These are phyloP conservation scores for Lecanicillium sp. DNA, from an alignment of 2,329 filamentous ascomycete species.

Conservation along the genomic window DNA sequence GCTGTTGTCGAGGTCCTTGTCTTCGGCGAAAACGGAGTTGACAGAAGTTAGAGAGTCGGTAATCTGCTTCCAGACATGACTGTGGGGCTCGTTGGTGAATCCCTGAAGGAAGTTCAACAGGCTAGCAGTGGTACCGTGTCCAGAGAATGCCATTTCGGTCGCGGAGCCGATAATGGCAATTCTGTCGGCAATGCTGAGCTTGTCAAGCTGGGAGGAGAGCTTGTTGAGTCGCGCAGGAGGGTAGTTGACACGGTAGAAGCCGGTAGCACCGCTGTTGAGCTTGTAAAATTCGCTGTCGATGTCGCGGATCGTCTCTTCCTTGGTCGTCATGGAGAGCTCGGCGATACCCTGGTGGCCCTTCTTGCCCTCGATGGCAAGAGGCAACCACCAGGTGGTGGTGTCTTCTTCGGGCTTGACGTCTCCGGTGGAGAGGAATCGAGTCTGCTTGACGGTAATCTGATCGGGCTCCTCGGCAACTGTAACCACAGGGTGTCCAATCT, in stretches of 20 bases:
- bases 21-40: slow-evolving; percentile 77
- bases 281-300: slow-evolving; percentile 83
- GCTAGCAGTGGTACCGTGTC: slow-evolving; percentile 72
- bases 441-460: slow-evolving; percentile 76
- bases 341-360: slow-evolving; percentile 54
- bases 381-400: slow-evolving; percentile 91
- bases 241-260: slow-evolving; percentile 90
- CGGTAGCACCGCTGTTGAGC: slow-evolving; percentile 81
- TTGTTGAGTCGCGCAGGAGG: slow-evolving; percentile 75
- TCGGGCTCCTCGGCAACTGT: slow-evolving; percentile 78
- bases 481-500: slow-evolving; percentile 89
- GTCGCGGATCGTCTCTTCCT: slow-evolving; percentile 67
- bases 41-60: slow-evolving; percentile 68
- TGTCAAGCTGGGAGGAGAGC: slow-evolving; percentile 68
- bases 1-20: slow-evolving; percentile 61
- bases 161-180: slow-evolving; percentile 89
- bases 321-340: slow-evolving; percentile 62
- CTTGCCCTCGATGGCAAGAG: slow-evolving; percentile 76
- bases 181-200: slow-evolving; percentile 78
- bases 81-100: slow-evolving; percentile 75
- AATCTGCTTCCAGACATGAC: slow-evolving; percentile 84
- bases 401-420: slow-evolving; percentile 90
- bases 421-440: slow-evolving; percentile 83
- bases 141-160: slow-evolving; percentile 79
- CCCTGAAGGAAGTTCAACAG: slow-evolving; percentile 78